Evolutionary conservation across 441 rosid genomes (phyloP).

Genomic region (Erysimum cheiri): DNA sequence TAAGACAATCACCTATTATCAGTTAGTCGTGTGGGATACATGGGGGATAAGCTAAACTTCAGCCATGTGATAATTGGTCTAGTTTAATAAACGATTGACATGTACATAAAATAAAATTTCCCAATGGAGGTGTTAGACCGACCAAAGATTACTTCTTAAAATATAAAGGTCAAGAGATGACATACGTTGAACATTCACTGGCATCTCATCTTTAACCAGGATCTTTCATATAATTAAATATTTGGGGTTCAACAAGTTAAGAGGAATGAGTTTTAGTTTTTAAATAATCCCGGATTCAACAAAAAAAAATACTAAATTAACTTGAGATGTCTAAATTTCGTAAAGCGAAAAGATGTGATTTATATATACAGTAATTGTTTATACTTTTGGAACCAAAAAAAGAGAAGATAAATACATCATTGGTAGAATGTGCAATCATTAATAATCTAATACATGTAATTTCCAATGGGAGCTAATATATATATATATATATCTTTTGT

Average conservation of each 20-base stretch:
- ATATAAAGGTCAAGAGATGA: conserved; percentile 24
- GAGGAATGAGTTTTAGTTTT: background rate
- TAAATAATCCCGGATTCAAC: background rate
- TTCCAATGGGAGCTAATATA: background rate
- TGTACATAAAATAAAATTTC: background rate
- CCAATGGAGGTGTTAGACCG: conserved; percentile 25
- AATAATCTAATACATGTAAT: background rate
- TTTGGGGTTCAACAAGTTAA: conserved; percentile 1
- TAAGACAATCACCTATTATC: conserved; percentile 24
- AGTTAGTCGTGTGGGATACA: conserved; percentile 43
- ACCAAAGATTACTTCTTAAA: conserved; percentile 28
- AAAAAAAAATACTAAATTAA: background rate
- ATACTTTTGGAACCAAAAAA: background rate
- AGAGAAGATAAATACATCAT: background rate
- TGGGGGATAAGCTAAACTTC: conserved; percentile 39
- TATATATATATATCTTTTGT: too few relatives aligned
- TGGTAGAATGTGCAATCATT: conserved; percentile 5
- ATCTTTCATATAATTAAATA: background rate
- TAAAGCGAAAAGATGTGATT: background rate
- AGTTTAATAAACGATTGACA: conserved; percentile 32
- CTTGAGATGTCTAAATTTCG: conserved; percentile 1
- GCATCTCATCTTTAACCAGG: conserved; percentile 11
- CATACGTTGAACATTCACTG: conserved; percentile 39
- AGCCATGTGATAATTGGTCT: conserved; percentile 38
- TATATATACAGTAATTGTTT: background rate